These are phyloP conservation scores for Curvularia spicifera DNA, from an alignment of 2,329 filamentous ascomycete species.

Conservation along the genomic window DNA sequence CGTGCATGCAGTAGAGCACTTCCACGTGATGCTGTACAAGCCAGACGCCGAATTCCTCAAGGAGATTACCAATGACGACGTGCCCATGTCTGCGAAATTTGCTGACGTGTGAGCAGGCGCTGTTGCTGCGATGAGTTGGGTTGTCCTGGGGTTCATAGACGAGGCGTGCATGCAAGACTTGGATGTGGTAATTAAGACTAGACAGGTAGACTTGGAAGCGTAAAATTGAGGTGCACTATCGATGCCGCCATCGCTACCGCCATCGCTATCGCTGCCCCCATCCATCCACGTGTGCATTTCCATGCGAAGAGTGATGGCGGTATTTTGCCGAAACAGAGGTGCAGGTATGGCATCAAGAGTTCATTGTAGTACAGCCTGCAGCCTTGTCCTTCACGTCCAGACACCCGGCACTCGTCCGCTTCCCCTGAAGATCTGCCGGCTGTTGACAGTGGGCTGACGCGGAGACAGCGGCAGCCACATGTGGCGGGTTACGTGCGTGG, in stretches of 20 bases:
- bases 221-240: not conserved
- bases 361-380: not conserved
- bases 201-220: not conserved
- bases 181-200: not conserved
- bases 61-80: constrained; percentile 75
- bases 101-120: not conserved
- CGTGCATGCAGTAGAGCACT: constrained; percentile 86
- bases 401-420: not conserved
- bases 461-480: not conserved
- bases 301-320: not conserved
- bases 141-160: constrained; percentile 18
- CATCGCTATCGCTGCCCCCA: not conserved
- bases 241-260: not conserved
- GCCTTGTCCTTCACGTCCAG: constrained; percentile 2
- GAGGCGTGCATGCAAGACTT: constrained; percentile 2
- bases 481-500: constrained; percentile 4
- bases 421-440: constrained; percentile 21
- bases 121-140: constrained; percentile 2
- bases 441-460: constrained; percentile 1
- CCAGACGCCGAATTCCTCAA: constrained; percentile 73
- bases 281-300: not conserved
- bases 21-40: constrained; percentile 89
- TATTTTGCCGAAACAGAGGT: not conserved
- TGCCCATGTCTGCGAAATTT: constrained; percentile 60
- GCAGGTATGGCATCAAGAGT: not conserved